Evolutionary conservation across 164 flowering plant genomes (phyloP), one percentile per base, ranked within the genome.

Genomic region (Magnolia officinalis): DNA sequence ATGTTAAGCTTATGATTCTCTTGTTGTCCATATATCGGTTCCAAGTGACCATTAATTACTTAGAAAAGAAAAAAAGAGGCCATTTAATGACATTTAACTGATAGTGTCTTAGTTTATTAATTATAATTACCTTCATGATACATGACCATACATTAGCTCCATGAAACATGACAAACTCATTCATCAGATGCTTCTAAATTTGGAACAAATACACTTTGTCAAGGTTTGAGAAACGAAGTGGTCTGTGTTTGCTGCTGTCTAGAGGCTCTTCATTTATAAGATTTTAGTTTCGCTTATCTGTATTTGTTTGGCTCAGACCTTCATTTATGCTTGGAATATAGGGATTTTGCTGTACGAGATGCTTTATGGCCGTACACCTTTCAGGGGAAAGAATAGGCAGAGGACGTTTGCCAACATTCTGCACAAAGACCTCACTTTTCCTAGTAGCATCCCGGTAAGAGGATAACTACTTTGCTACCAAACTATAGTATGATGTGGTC

Each of bases 281-380:
- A 2, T 63, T 67, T 67, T 21, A 72, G 19, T 23, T 67, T 63
- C 13, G 49, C 37, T 1, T 21, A 23, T 75, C 31, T 58, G 50
- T 37, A 16, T 71, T 13, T 67, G 8, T 18, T 58, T 69, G 2
- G 26, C 50, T 68, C 68, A 64, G 14, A 70, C 20, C 66, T 21
- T 37, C 55, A 55, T 11, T 72, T 67, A 67, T 29, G 45, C 72
- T 37, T 64, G 67, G 10, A 63, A 65, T 79, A 76, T 86, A 95
- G 98, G 98, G 72, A 91, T 95, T 64, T 81, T 95, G 82, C 82
- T 95, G 82, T 95, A 91, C 81, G 99, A 95, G 88, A 93, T 95
- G 99, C 91, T 93, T 29, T 95, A 95, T 82, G 98, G 98, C 6
- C 96, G 99, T 8, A 95, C 98, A n/a, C 98, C 99, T 51, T 95